Percentiles rank a stretch among this genome's conserved stretches.
Evolutionary conservation across 176 grass and related monocot genomes (phyloP).

Genomic region (Lolium multiflorum): DNA sequence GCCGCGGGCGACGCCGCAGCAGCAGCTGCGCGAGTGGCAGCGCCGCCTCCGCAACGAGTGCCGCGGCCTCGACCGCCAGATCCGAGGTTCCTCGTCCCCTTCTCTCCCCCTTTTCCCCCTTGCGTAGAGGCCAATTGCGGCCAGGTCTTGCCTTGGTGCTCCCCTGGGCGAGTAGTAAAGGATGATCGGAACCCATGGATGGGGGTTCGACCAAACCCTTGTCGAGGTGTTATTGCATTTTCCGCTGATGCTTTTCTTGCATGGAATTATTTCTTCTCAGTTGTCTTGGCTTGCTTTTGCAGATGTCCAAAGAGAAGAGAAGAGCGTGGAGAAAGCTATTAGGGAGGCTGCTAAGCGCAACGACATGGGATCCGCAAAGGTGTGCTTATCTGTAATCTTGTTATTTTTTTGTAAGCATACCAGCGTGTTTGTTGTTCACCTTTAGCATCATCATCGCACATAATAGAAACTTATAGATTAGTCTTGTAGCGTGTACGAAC

Average conservation of each 20-base stretch:
- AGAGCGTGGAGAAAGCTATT: slow-evolving; percentile 90
- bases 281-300: slow-evolving; percentile 14
- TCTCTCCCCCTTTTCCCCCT: neutral
- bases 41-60: slow-evolving; percentile 88
- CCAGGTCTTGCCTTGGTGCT: neutral
- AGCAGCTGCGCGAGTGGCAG: slow-evolving; percentile 94
- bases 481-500: neutral
- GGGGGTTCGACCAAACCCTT: neutral
- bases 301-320: slow-evolving; percentile 95
- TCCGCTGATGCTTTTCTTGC: neutral
- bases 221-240: neutral
- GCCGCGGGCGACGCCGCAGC: slow-evolving; percentile 72
- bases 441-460: neutral
- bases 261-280: neutral
- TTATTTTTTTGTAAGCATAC: neutral
- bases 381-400: slow-evolving; percentile 10
- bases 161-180: neutral
- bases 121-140: neutral
- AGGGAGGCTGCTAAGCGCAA: slow-evolving; percentile 89
- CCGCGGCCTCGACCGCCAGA: slow-evolving; percentile 89
- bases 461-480: neutral
- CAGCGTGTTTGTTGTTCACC: neutral
- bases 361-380: slow-evolving; percentile 95
- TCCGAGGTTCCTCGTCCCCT: slow-evolving; percentile 56
- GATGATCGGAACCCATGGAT: neutral